Conservation (phyloP, 495 filamentous ascomycete species). For the Hapsidospora chrysogenum region DNA sequence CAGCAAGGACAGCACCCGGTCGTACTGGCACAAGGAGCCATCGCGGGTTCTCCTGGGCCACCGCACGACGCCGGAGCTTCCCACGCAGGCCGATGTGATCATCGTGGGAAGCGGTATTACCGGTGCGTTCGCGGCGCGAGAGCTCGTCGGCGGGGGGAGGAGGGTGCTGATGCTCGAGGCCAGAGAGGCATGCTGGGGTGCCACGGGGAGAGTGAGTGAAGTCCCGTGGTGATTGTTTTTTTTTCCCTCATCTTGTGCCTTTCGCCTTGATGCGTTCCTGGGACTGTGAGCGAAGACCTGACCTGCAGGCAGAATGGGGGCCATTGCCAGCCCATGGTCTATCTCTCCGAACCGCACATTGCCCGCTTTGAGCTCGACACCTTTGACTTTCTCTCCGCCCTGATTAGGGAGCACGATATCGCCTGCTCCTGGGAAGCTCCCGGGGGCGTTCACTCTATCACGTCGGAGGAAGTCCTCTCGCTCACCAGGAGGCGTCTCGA, state of each 20-base stretch:
- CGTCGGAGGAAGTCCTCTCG: slow-evolving; percentile 26
- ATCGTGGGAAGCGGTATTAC: slow-evolving; percentile 64
- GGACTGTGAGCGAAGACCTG: neutral
- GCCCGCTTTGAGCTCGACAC: slow-evolving; percentile 49
- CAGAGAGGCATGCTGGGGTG: slow-evolving; percentile 61
- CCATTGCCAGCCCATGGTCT: slow-evolving; percentile 52
- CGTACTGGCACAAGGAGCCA: slow-evolving; percentile 57
- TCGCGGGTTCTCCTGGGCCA: slow-evolving; percentile 40
- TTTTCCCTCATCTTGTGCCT: neutral
- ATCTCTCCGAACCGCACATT: slow-evolving; percentile 28
- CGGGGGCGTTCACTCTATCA: slow-evolving; percentile 37
- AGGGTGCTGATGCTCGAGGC: slow-evolving; percentile 63
- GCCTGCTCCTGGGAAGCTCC: slow-evolving; percentile 43
- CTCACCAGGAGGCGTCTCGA: slow-evolving; percentile 23
- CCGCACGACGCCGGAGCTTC: slow-evolving; percentile 41
- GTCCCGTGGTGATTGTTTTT: neutral
- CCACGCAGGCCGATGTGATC: slow-evolving; percentile 42
- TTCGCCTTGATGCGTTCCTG: too few species aligned
- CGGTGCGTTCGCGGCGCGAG: slow-evolving; percentile 47
- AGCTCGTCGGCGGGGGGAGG: slow-evolving; percentile 25
- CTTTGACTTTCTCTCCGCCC: slow-evolving; percentile 29
- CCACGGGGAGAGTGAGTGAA: slow-evolving; percentile 50
- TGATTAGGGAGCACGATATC: slow-evolving; percentile 34
- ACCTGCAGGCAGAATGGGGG: slow-evolving; percentile 43
- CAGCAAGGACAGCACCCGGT: slow-evolving; percentile 35